Base-by-base conservation (phyloP, 495 filamentous ascomycete species). In the Aspergillus asperescens region DNA sequence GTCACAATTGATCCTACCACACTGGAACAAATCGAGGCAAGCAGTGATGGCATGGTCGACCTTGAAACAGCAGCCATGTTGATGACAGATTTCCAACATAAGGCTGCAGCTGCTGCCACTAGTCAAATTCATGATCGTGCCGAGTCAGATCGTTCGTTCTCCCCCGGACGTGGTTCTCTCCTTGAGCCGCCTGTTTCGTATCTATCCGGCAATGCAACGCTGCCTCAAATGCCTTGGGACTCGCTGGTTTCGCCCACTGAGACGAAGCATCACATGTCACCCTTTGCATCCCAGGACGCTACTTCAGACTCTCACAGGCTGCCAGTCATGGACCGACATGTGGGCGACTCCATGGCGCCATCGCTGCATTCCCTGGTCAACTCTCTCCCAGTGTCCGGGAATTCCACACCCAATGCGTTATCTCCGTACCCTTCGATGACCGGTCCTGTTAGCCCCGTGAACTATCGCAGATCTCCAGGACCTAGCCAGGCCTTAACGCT, bases 41-140 rank as follows among this genome's bases (percentile, higher is more conserved):
- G 85, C 74, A 89, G 83, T 73, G 93, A 98, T 68, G 90, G 88
- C 68, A 88, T 93, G 79, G 88, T 95, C 67, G 92, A 96, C 75
- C 83, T 96, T 69, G 93, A 98, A 81, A 92, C 90, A 64, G 93
- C 93, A 62, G 93, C 94, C 58, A 96, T 95, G 88, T 83, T 98
- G 77, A 93, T 98, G 80, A 93, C 94, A 66, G 89, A 97, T 73
- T 86, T 97, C 69, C 94, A 95, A 76, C 90, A 96, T 73, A 95
- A 96, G 74, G 92, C 93, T 62, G 87, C 85, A 60, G 88, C 87
- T 43, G 85, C 86, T 31, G 91, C 89, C 74, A 87, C 81, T 52
- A 78, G 77, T 59, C 83, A 86, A 65, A 72, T 80, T 60, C 88
- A 86, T 68, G 85, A 90, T 57, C 73, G 79, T 60, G 84, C 84